A percentile compares a stretch with the other conserved stretches of the same genome.
phyloP scores from a whole-genome alignment of 2,329 filamentous ascomycete species.

The Fusarium sp. region DNA sequence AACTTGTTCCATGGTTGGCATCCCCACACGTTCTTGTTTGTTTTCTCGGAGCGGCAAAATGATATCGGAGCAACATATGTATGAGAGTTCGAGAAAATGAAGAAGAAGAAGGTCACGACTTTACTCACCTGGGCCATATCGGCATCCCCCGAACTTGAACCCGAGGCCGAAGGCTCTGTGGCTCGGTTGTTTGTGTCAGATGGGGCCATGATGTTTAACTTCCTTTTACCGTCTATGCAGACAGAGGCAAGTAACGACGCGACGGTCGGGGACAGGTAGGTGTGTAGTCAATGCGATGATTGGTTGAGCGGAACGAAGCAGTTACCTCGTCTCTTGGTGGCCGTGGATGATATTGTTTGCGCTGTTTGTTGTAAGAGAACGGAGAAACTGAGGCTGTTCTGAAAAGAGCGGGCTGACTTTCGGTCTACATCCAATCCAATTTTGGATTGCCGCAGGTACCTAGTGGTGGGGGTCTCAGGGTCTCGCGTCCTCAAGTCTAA shows the following conservation, averaged over 20 bases:
- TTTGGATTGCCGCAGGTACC: neutral
- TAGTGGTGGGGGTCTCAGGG: neutral
- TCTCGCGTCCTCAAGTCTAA: no score
- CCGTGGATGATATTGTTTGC: neutral
- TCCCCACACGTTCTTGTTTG: neutral
- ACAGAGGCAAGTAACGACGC: neutral
- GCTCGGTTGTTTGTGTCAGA: conserved; percentile 21
- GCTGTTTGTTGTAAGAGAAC: conserved; percentile 16
- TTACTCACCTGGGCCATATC: conserved; percentile 41
- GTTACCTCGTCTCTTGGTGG: neutral
- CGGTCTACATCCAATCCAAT: neutral
- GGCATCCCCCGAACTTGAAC: conserved; percentile 32
- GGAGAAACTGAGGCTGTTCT: conserved; percentile 5
- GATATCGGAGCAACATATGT: neutral
- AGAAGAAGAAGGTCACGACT: neutral
- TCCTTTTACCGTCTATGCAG: neutral
- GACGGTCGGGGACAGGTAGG: neutral
- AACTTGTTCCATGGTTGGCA: neutral
- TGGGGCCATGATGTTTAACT: conserved; percentile 20
- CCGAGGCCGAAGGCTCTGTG: conserved; percentile 16
- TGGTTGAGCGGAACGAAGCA: neutral
- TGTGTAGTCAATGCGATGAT: neutral
- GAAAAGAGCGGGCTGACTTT: neutral
- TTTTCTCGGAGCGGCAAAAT: neutral
- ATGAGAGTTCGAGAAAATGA: neutral